Conservation (phyloP, 495 filamentous ascomycete genomes). For the Aspergillus hancockii region DNA sequence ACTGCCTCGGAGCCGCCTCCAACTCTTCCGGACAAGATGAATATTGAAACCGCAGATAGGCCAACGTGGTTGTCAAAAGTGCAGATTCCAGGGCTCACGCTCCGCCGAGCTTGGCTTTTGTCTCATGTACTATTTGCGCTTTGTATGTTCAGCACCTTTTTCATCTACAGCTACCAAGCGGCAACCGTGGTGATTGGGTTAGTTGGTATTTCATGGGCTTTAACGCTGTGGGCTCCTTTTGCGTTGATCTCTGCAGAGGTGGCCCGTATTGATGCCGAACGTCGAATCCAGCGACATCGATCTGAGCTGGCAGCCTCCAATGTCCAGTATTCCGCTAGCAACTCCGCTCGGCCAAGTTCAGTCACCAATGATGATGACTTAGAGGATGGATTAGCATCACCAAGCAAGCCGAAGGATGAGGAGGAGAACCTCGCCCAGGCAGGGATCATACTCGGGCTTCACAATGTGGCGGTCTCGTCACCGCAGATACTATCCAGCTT, state of each 20-base stretch:
- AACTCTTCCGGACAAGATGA: slow-evolving; percentile 12
- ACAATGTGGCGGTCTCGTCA: slow-evolving; percentile 87
- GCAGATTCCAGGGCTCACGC: slow-evolving; percentile 76
- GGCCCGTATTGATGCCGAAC: slow-evolving; percentile 69
- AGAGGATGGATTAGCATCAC: slow-evolving; percentile 26
- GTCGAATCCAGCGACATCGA: slow-evolving; percentile 52
- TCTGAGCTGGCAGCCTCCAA: slow-evolving; percentile 17
- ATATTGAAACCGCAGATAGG: slow-evolving; percentile 16
- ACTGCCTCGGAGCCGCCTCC: slow-evolving; percentile 33
- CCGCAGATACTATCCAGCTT: slow-evolving; percentile 88
- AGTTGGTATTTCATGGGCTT: slow-evolving; percentile 83
- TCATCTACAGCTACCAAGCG: slow-evolving; percentile 63
- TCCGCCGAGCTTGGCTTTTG: slow-evolving; percentile 82
- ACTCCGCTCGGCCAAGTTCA: not conserved
- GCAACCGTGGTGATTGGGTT: slow-evolving; percentile 75
- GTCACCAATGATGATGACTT: slow-evolving; percentile 21
- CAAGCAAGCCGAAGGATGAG: slow-evolving; percentile 17
- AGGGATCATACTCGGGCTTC: slow-evolving; percentile 84
- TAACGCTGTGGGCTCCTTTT: slow-evolving; percentile 90
- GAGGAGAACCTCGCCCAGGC: slow-evolving; percentile 59
- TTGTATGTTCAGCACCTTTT: slow-evolving; percentile 78
- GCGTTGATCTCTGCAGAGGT: slow-evolving; percentile 90
- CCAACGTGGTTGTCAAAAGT: slow-evolving; percentile 52
- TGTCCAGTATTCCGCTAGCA: slow-evolving; percentile 9
- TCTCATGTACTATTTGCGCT: slow-evolving; percentile 76